A percentile compares a stretch with the other conserved stretches of the same genome.
phyloP scores from a whole-genome alignment of 1,284 basidiomycete genomes.

The Sanguinoderma infundibulare region DNA sequence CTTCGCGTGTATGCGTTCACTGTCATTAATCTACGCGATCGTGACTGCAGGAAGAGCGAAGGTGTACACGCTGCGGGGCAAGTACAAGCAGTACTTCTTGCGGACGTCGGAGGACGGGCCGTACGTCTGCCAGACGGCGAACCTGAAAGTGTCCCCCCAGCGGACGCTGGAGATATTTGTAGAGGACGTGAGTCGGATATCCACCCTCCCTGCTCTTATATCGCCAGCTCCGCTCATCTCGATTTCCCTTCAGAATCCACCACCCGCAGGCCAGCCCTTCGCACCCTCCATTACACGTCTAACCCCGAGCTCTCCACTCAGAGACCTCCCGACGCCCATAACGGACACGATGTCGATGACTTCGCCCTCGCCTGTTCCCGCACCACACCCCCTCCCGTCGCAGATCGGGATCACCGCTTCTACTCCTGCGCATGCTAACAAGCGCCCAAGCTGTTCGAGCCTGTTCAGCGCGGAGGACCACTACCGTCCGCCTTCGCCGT shows the following conservation, averaged over 20 bases:
- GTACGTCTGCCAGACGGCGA: constrained; percentile 36
- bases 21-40: neutral
- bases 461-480: constrained; percentile 18
- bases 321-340: constrained; percentile 20
- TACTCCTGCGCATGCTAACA: neutral
- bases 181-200: constrained; percentile 32
- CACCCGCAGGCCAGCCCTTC: constrained; percentile 1
- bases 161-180: constrained; percentile 39
- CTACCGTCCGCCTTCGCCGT: constrained; percentile 1
- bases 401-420: neutral
- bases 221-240: too few relatives aligned
- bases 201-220: neutral
- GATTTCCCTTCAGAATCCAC: constrained; percentile 7
- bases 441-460: constrained; percentile 17
- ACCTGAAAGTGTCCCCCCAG: constrained; percentile 37
- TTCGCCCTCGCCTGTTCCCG: constrained; percentile 16
- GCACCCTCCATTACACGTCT: neutral
- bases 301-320: constrained; percentile 12
- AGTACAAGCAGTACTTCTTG: constrained; percentile 72
- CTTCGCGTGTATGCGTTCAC: neutral
- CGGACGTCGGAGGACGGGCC: constrained; percentile 53
- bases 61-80: constrained; percentile 68
- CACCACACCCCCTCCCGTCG: constrained; percentile 11
- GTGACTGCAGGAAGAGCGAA: constrained; percentile 44
- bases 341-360: constrained; percentile 23